Evolutionary conservation across 371 early-diverging fungal species (phyloP).

Genomic region (Massospora cicadina): DNA sequence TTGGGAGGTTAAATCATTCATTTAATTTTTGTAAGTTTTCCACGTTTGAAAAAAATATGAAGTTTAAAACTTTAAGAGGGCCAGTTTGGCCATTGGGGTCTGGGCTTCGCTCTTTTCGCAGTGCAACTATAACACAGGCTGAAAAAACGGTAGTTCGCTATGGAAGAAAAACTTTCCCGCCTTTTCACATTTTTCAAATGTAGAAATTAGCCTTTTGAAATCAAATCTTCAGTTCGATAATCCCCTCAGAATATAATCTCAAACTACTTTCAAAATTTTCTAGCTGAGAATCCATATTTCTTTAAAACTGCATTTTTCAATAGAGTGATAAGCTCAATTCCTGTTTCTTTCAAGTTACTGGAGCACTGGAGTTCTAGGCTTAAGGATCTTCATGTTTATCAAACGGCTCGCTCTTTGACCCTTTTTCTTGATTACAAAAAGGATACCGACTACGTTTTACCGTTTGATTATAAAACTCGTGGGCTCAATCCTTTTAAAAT

Average conservation of each 20-base stretch:
- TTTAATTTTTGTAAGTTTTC: neutral
- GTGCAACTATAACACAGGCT: neutral
- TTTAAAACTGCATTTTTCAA: neutral
- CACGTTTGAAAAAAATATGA: neutral
- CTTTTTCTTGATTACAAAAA: neutral
- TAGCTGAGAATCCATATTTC: neutral
- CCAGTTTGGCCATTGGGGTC: neutral
- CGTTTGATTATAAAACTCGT: neutral
- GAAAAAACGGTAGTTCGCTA: neutral
- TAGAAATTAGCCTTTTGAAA: neutral
- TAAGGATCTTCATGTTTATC: neutral
- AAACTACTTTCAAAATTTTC: neutral
- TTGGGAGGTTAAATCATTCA: neutral
- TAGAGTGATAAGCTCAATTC: neutral
- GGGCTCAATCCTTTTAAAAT: neutral
- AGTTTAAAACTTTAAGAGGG: neutral
- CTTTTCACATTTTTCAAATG: neutral
- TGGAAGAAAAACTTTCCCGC: neutral
- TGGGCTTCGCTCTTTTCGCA: neutral
- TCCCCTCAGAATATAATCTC: neutral
- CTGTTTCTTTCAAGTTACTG: neutral
- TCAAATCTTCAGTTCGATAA: neutral
- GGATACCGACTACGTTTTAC: neutral
- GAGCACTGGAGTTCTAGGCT: neutral
- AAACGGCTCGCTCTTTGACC: neutral